phyloP scores from a whole-genome alignment of 164 flowering plant genomes.

The Piper betle region DNA sequence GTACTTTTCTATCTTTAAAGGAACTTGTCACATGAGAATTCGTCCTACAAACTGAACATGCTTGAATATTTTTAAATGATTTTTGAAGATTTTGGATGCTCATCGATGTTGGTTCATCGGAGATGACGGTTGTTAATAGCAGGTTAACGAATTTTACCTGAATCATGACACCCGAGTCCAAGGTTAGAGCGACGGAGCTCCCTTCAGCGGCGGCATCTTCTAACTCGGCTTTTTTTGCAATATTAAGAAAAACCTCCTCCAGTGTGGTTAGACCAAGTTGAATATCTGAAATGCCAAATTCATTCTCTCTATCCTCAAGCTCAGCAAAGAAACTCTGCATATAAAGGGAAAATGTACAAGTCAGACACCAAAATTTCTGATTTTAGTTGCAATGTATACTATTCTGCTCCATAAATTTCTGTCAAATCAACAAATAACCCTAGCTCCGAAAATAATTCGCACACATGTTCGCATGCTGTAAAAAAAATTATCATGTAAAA shows the following conservation, averaged over 20 bases:
- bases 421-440: background rate
- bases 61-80: too few relatives aligned
- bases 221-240: constrained; percentile 80
- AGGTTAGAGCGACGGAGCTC: constrained; percentile 38
- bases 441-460: background rate
- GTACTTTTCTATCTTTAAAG: too few relatives aligned
- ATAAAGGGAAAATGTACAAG: too few relatives aligned
- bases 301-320: constrained; percentile 69
- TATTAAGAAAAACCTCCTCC: constrained; percentile 94
- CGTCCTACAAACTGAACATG: too few relatives aligned
- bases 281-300: constrained; percentile 78
- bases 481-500: too few relatives aligned
- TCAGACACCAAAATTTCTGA: too few relatives aligned
- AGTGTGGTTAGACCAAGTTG: constrained; percentile 89
- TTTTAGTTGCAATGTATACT: too few relatives aligned
- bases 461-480: too few relatives aligned
- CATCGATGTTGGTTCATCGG: too few relatives aligned
- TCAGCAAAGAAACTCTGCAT: constrained; percentile 47
- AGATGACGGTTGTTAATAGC: too few relatives aligned
- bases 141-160: constrained; percentile 21
- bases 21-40: too few relatives aligned
- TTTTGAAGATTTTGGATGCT: too few relatives aligned
- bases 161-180: constrained; percentile 49
- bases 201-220: constrained; percentile 82
- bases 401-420: background rate